A percentile compares a stretch with the other conserved stretches of the same genome.
phyloP scores from a whole-genome alignment of 768 basidiomycete genomes.

The Floccularia luteovirens region DNA sequence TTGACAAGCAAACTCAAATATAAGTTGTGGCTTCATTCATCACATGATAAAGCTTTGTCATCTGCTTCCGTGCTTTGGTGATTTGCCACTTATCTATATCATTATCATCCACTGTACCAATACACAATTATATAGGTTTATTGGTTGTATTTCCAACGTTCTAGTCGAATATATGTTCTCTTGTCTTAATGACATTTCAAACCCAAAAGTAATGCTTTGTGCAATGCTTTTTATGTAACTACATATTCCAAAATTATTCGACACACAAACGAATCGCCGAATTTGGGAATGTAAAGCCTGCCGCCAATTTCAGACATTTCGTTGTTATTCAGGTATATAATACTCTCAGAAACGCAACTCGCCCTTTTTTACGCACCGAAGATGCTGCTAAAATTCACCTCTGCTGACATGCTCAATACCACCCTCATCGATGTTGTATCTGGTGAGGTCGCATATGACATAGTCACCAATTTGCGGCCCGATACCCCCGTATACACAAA shows the following conservation, averaged over 20 bases:
- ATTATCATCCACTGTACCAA: too few relatives aligned
- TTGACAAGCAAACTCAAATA: constrained; percentile 21
- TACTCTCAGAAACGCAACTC: too few relatives aligned
- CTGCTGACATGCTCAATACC: constrained; percentile 50
- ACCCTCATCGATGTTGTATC: constrained; percentile 46
- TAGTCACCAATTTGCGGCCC: constrained; percentile 33
- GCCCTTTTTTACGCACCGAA: too few relatives aligned
- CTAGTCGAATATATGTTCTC: too few relatives aligned
- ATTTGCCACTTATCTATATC: too few relatives aligned
- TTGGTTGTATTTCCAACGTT: too few relatives aligned
- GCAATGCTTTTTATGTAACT: too few relatives aligned
- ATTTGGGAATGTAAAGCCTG: constrained; percentile 36
- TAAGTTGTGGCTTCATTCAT: background rate
- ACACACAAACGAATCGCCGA: constrained; percentile 35
- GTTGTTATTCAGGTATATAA: too few relatives aligned
- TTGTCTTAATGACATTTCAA: too few relatives aligned
- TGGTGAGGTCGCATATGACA: constrained; percentile 38
- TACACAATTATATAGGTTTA: too few relatives aligned
- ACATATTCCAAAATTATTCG: constrained; percentile 1
- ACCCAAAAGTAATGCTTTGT: too few relatives aligned
- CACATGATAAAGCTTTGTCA: background rate
- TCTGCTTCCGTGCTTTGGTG: too few relatives aligned
- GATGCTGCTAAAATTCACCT: constrained; percentile 56
- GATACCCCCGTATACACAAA: constrained; percentile 20
- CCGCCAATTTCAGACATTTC: constrained; percentile 29